These are phyloP conservation scores for Blumeriella jaapii DNA, from an alignment of 2,329 filamentous ascomycete genomes.

Conservation along the genomic window DNA sequence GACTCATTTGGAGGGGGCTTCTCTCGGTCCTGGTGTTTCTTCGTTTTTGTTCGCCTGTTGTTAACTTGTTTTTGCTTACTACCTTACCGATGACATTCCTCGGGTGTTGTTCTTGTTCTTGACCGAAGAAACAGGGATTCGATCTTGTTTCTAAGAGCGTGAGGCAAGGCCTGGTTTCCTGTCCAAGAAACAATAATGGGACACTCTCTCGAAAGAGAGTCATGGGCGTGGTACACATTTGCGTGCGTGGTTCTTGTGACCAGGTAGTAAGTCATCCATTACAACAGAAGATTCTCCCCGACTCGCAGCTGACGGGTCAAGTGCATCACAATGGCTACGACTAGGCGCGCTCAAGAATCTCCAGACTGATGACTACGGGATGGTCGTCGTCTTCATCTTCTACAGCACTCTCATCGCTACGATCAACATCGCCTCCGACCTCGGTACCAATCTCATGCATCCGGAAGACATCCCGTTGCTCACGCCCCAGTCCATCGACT, in stretches of 20 bases:
- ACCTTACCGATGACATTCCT: too few relatives aligned
- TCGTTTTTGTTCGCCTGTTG: too few relatives aligned
- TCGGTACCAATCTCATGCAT: slow-evolving; percentile 49
- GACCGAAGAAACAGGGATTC: too few relatives aligned
- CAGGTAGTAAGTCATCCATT: slow-evolving; percentile 31
- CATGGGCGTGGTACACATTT: slow-evolving; percentile 36
- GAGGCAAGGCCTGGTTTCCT: too few relatives aligned
- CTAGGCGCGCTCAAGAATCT: slow-evolving; percentile 37
- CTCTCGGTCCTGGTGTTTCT: too few relatives aligned
- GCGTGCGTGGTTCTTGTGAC: slow-evolving; percentile 30
- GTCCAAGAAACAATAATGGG: too few relatives aligned
- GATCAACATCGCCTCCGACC: slow-evolving; percentile 43
- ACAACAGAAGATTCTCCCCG: not conserved
- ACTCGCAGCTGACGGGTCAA: slow-evolving; percentile 8
- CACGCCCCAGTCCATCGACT: slow-evolving; percentile 29
- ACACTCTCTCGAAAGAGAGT: too few relatives aligned
- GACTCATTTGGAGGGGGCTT: too few relatives aligned
- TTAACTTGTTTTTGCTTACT: too few relatives aligned
- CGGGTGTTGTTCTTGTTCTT: too few relatives aligned
- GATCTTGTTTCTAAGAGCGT: too few relatives aligned
- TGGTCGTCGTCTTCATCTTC: slow-evolving; percentile 37
- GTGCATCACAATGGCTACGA: slow-evolving; percentile 31
- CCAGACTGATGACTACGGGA: slow-evolving; percentile 44
- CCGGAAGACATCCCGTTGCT: slow-evolving; percentile 33
- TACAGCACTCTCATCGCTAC: slow-evolving; percentile 43